These are phyloP conservation scores for Camelina neglecta DNA, from an alignment of 345 rosid genomes.

Conservation along the genomic window DNA sequence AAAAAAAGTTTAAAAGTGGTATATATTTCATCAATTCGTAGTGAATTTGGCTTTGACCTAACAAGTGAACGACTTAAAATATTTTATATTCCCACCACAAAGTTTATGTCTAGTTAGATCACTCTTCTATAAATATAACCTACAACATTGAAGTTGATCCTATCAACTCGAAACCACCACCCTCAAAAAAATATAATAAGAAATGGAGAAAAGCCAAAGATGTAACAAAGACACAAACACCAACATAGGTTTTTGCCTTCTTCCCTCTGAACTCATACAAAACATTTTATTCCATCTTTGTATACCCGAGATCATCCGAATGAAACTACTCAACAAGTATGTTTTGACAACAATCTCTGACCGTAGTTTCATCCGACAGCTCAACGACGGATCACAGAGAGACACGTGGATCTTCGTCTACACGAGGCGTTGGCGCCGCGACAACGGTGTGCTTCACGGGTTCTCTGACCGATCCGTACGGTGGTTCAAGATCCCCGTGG, in stretches of 20 bases:
- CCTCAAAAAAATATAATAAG: neutral
- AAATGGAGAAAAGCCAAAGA: slow-evolving; percentile 43
- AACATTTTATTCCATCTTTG: slow-evolving; percentile 63
- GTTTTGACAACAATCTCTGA: slow-evolving; percentile 56
- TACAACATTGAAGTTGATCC: slow-evolving; percentile 30
- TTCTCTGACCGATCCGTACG: slow-evolving; percentile 54
- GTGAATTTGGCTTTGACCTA: slow-evolving; percentile 27
- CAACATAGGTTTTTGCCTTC: slow-evolving; percentile 69
- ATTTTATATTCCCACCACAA: slow-evolving; percentile 27
- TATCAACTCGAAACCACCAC: slow-evolving; percentile 21
- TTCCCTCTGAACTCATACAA: slow-evolving; percentile 78
- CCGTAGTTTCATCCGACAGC: slow-evolving; percentile 54
- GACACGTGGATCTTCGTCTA: slow-evolving; percentile 72
- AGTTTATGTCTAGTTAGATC: neutral
- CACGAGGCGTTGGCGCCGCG: slow-evolving; percentile 76
- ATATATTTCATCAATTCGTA: slow-evolving; percentile 11
- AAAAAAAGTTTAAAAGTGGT: neutral
- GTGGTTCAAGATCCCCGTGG: slow-evolving; percentile 67
- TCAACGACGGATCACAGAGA: slow-evolving; percentile 55
- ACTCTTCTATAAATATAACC: slow-evolving; percentile 26
- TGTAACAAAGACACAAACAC: slow-evolving; percentile 41
- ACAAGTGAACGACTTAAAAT: slow-evolving; percentile 30
- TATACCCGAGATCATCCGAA: slow-evolving; percentile 63
- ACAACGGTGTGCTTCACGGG: slow-evolving; percentile 55
- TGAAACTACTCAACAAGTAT: slow-evolving; percentile 60